Base-by-base conservation (phyloP, 257 asterid genomes). In the Solanum habrochaites region DNA sequence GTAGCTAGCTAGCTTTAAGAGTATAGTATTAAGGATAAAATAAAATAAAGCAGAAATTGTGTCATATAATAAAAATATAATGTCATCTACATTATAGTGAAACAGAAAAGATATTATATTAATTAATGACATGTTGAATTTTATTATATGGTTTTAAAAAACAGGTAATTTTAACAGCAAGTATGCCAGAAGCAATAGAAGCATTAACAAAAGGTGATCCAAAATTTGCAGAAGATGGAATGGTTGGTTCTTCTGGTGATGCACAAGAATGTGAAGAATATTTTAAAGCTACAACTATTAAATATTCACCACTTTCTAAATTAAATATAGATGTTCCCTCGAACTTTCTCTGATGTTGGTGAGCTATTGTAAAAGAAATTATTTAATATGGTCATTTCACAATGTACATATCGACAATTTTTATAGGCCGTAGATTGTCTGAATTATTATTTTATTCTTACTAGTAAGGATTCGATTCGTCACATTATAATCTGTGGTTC, bases 341-440 rank as follows among this genome's bases (percentile, higher is more conserved):
- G 92, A 93, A 9, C 90, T 93, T 25, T 92, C 94, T 25, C 94
- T 25, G 86, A 43, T 27, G 90, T 93, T 25, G 94, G 94, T 27
- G 58, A 45, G 91, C 91, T 70, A 88, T 93, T 58, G 87, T 90
- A 77, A n/a, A n/a, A 86, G 69, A 40, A 88, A 87, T 64, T 92
- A 89, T 91, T 92, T 92, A 32, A 88, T 8, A 0, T n/a, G 2
- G 2, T 62, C 31, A 62, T 35, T 25, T 7, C 62, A 52, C 6
- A 1, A 52, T 52, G 18, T 6, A 52, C 0, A 4, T 52, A 18
- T 52, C 4, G 2, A 0, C 0, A 52, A 6, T 0, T 52, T 52
- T 52, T 2, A 4, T 52, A 52, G 8, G n/a, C n/a, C n/a, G n/a
- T 52, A 18, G 2, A 52, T 7, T 18, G 1, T 18, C 62, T 52